Conservation (phyloP, 202 grass and related monocot genomes). For the Schoenoplectus tabernaemontani region DNA sequence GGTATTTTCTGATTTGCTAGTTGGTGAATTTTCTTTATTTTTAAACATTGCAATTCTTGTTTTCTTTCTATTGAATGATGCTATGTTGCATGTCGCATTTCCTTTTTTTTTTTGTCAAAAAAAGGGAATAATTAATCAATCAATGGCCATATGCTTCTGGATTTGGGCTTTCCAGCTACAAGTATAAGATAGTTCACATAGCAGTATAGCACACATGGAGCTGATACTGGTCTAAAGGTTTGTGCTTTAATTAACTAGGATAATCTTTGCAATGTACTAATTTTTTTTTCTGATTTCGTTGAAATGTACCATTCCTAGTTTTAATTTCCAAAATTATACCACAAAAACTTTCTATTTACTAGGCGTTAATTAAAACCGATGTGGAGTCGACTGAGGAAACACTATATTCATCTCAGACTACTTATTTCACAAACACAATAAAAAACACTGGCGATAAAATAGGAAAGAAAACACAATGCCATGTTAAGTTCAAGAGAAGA, state of each 20-base stretch:
- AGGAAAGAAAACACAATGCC: neutral
- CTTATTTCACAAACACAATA: neutral
- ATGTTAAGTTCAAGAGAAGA: neutral
- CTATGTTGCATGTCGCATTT: neutral
- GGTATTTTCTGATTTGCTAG: neutral
- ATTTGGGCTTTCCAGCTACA: neutral
- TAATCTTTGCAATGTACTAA: neutral
- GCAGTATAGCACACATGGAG: too few species aligned
- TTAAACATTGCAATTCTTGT: neutral
- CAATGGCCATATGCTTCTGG: neutral
- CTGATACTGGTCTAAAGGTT: neutral
- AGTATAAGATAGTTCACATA: neutral
- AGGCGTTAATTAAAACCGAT: too few species aligned
- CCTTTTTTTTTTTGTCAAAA: neutral
- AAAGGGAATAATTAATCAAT: neutral
- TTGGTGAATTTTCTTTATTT: neutral
- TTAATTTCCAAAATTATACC: neutral
- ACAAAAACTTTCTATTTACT: neutral
- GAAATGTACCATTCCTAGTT: neutral
- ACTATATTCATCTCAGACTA: neutral
- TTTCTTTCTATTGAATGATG: neutral
- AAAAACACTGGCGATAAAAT: neutral
- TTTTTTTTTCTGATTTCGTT: neutral
- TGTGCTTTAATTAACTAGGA: neutral
- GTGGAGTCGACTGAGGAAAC: neutral